Percentiles rank a stretch among this genome's conserved stretches.
Conservation (phyloP, 345 rosid species). For the Ceriops decandra region DNA sequence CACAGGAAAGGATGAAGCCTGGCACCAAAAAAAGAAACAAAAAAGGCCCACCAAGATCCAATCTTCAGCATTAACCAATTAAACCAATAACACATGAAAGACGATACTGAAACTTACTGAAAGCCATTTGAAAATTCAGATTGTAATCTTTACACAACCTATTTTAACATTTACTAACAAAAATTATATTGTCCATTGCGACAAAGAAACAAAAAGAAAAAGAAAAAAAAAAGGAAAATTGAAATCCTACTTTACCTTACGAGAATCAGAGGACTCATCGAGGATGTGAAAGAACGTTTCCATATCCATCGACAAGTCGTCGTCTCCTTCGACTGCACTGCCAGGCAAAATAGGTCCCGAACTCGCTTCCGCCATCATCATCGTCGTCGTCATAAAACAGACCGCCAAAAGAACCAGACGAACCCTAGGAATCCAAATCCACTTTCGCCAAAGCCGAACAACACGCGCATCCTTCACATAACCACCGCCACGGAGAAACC, state of each 20-base stretch:
- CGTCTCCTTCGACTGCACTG: constrained; percentile 3
- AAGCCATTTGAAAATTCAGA: too few relatives aligned
- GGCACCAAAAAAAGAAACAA: too few relatives aligned
- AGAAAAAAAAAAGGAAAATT: neutral
- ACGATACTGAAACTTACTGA: too few relatives aligned
- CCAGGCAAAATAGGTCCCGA: neutral
- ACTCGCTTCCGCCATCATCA: constrained; percentile 9
- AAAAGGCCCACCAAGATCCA: too few relatives aligned
- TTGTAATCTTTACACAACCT: too few relatives aligned
- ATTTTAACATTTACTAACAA: too few relatives aligned
- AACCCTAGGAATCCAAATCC: neutral
- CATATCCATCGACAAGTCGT: constrained; percentile 13
- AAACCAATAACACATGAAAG: too few relatives aligned
- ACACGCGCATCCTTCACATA: neutral
- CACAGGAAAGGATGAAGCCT: too few relatives aligned
- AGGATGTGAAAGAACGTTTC: constrained; percentile 10
- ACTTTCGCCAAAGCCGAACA: neutral
- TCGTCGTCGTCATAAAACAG: neutral
- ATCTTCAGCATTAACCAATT: too few relatives aligned
- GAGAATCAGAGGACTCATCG: neutral
- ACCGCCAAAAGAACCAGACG: neutral
- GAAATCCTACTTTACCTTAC: constrained; percentile 10
- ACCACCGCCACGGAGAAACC: too few relatives aligned
- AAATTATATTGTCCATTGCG: too few relatives aligned
- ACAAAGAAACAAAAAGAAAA: neutral